Evolutionary conservation across 2,329 filamentous ascomycete genomes (phyloP).

Genomic region (Dothideomycetes sp.): DNA sequence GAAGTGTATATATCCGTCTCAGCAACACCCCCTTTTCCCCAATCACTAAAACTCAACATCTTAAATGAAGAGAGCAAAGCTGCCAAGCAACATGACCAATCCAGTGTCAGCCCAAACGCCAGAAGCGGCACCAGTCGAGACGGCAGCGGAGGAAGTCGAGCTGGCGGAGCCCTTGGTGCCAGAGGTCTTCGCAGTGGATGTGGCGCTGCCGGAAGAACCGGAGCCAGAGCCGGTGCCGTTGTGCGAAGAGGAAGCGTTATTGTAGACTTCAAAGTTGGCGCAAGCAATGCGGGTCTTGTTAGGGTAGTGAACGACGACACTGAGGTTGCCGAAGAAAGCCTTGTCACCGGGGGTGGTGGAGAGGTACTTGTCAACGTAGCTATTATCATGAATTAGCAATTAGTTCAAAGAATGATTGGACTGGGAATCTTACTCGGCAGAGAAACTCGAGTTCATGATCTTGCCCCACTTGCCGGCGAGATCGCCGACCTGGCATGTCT

Average conservation of each 20-base stretch:
- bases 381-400: slow-evolving; percentile 16
- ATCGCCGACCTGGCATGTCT: slow-evolving; percentile 68
- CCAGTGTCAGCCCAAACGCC: background rate
- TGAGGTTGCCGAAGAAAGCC: slow-evolving; percentile 47
- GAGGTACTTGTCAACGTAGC: slow-evolving; percentile 42
- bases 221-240: slow-evolving; percentile 14
- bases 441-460: slow-evolving; percentile 32
- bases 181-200: slow-evolving; percentile 2
- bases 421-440: slow-evolving; percentile 20
- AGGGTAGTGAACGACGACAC: slow-evolving; percentile 45
- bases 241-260: slow-evolving; percentile 17
- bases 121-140: slow-evolving; percentile 7
- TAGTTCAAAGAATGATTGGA: background rate
- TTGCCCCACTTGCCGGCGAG: slow-evolving; percentile 64
- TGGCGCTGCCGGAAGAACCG: slow-evolving; percentile 15
- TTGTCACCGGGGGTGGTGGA: slow-evolving; percentile 32
- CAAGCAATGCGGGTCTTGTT: slow-evolving; percentile 48
- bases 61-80: background rate
- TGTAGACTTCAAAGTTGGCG: slow-evolving; percentile 25
- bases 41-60: too few relatives aligned
- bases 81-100: background rate
- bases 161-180: slow-evolving; percentile 12
- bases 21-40: too few relatives aligned
- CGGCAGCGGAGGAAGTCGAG: slow-evolving; percentile 5
- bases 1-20: too few relatives aligned